Evolutionary conservation across 2,329 filamentous ascomycete genomes (phyloP), one percentile per base, ranked within the genome.

Genomic region (Catunica adiposa): DNA sequence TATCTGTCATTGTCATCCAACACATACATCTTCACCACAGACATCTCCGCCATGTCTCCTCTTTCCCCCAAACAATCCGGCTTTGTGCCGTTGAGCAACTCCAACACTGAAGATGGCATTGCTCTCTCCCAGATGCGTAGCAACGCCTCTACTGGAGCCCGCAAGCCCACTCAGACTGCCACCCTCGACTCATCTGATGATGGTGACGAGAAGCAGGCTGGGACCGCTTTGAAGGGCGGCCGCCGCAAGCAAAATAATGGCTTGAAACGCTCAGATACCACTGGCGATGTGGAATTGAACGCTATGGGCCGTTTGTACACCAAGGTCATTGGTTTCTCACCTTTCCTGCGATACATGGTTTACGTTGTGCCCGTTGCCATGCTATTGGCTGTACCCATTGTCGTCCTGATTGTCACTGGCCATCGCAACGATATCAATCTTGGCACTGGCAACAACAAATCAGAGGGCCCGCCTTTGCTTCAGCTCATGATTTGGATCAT

Each of bases 401-500:
- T 83, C 53, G 69, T 83, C 20, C 69, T 80, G 15, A 65, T 71
- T 9, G 63, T 73, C 23, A 72, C 70, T 1, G 71, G 66, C 51
- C 66, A 71, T 54, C 63, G 64, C 37, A 31, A 64, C n/a, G 64
- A 71, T 26, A 61, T 72, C 26, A 60, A 57, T 2, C 64, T 75
- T 14, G 73, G 71, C 25, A 11, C 52, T 56, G 61, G 52, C 22
- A 59, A 58, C 29, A 64, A 61, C 20, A 61, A 60, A 46, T 61
- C 50, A 38, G 62, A 62, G 11, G 74, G 73, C 1, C 73, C 77
- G 7, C 70, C 73, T 3, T 70, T 84, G 8, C 78, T 82, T 62
- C 67, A 74, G 51, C 71, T 86, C 51, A 84, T 84, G 62, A 69
- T 83, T 51, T 84, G 82, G 83, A 74, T 86, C 61, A 78, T 84